These are phyloP conservation scores for Neonothopanus nambi DNA, from an alignment of 1,284 basidiomycete species.

Conservation along the genomic window DNA sequence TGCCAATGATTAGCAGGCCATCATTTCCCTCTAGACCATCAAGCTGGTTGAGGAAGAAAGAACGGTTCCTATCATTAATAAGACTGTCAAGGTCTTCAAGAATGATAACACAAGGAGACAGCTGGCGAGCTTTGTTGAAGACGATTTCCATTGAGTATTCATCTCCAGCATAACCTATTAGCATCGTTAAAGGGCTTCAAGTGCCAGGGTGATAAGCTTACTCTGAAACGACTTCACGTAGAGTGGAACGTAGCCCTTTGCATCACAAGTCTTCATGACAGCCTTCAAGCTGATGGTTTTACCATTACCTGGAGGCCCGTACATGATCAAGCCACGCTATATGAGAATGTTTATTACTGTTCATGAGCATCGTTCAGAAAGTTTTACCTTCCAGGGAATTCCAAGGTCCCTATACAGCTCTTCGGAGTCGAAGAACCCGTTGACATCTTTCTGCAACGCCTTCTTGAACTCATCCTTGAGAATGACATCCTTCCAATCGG, in stretches of 20 bases:
- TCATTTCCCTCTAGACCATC: constrained; percentile 77
- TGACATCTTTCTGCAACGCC: constrained; percentile 67
- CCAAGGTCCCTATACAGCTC: constrained; percentile 67
- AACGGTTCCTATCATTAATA: constrained; percentile 74
- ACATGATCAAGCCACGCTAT: constrained; percentile 72
- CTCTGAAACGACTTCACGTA: constrained; percentile 78
- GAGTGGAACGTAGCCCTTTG: constrained; percentile 61
- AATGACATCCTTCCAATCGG: constrained; percentile 75
- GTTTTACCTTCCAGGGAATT: constrained; percentile 78
- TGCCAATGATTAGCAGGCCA: constrained; percentile 75
- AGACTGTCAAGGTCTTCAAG: constrained; percentile 83
- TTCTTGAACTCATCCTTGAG: constrained; percentile 73
- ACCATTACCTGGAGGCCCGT: constrained; percentile 79
- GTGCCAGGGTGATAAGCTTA: constrained; percentile 25
- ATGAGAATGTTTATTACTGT: constrained; percentile 2
- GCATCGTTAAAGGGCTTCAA: constrained; percentile 7
- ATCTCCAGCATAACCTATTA: constrained; percentile 60
- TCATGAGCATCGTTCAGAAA: background rate
- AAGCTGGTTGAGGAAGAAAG: constrained; percentile 84
- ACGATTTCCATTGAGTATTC: constrained; percentile 64
- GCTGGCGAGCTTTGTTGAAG: constrained; percentile 66
- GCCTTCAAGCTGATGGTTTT: constrained; percentile 83
- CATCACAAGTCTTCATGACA: constrained; percentile 67
- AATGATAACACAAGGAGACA: constrained; percentile 73
- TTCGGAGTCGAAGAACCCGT: constrained; percentile 76